Evolutionary conservation across 192 early-diverging fungal genomes (phyloP).

Genomic region (Coemansia sp.): DNA sequence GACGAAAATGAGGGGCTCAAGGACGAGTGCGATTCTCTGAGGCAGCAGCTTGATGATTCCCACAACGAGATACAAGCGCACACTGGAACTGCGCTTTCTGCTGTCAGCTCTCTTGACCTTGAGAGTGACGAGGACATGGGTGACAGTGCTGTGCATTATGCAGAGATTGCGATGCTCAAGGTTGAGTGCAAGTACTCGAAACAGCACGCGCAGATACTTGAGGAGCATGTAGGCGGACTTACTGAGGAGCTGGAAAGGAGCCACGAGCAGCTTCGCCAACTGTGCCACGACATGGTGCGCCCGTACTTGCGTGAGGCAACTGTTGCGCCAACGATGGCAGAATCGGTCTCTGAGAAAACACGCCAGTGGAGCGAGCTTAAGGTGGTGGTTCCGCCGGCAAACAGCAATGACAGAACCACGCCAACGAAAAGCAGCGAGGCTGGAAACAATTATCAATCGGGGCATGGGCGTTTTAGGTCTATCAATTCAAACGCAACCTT

Average conservation of each 20-base stretch:
- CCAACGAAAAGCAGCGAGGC: slow-evolving; percentile 15
- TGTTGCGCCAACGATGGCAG: slow-evolving; percentile 30
- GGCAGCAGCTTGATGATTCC: slow-evolving; percentile 28
- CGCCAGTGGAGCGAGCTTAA: slow-evolving; percentile 48
- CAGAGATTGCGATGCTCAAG: slow-evolving; percentile 30
- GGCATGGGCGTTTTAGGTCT: background rate
- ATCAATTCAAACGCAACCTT: background rate
- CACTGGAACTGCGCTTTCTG: slow-evolving; percentile 23
- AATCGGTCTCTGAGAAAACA: slow-evolving; percentile 26
- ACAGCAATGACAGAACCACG: slow-evolving; percentile 10
- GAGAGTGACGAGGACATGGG: slow-evolving; percentile 4
- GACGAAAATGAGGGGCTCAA: slow-evolving; percentile 34
- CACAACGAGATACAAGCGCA: slow-evolving; percentile 13
- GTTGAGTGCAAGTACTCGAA: slow-evolving; percentile 23
- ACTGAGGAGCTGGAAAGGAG: slow-evolving; percentile 14
- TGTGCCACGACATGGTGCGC: slow-evolving; percentile 38
- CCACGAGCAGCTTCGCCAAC: slow-evolving; percentile 10
- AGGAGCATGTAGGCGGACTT: slow-evolving; percentile 11
- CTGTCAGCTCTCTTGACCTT: slow-evolving; percentile 15
- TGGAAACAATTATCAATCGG: background rate
- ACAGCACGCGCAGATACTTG: slow-evolving; percentile 8
- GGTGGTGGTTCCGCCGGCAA: slow-evolving; percentile 24
- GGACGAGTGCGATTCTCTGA: slow-evolving; percentile 36
- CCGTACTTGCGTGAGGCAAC: slow-evolving; percentile 38
- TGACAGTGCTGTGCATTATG: slow-evolving; percentile 21